Conservation (phyloP, 192 early-diverging fungal genomes). For the Entophlyctis helioformis region DNA sequence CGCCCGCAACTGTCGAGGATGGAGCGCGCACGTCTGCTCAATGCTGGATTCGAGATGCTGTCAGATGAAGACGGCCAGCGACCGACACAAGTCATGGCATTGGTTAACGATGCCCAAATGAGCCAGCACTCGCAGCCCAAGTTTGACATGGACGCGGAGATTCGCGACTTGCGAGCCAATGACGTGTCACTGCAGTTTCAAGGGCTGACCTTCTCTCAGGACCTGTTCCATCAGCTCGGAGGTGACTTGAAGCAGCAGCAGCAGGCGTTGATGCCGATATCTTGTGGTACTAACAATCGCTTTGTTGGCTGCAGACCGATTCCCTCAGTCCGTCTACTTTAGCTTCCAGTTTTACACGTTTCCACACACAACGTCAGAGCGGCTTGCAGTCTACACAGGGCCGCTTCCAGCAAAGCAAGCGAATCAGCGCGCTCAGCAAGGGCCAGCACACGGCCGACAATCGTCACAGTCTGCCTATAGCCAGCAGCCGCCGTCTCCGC, state of each 20-base stretch:
- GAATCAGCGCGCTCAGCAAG: no score
- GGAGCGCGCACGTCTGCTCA: slow-evolving; percentile 16
- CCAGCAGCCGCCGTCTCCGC: neutral
- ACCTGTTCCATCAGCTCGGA: slow-evolving; percentile 6
- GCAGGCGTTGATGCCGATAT: no score
- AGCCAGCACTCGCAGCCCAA: neutral
- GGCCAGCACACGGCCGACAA: neutral
- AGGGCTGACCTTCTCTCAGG: slow-evolving; percentile 13
- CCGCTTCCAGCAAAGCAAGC: slow-evolving; percentile 11
- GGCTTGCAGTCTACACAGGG: slow-evolving; percentile 22
- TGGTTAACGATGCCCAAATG: neutral
- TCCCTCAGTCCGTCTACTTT: slow-evolving; percentile 18
- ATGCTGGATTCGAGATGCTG: slow-evolving; percentile 22
- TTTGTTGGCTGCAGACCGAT: slow-evolving; percentile 5
- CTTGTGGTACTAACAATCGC: no score
- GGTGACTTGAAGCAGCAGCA: no score
- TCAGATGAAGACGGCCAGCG: slow-evolving; percentile 16
- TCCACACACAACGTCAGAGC: slow-evolving; percentile 16
- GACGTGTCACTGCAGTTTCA: slow-evolving; percentile 19
- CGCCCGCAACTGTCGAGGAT: slow-evolving; percentile 5
- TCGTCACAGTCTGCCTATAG: no score
- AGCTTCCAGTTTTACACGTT: slow-evolving; percentile 37
- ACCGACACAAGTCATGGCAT: slow-evolving; percentile 5
- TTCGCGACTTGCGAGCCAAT: slow-evolving; percentile 13
- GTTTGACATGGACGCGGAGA: slow-evolving; percentile 10